Evolutionary conservation across 305 asterid species (phyloP).

Genomic region (Fraxinus albicans): DNA sequence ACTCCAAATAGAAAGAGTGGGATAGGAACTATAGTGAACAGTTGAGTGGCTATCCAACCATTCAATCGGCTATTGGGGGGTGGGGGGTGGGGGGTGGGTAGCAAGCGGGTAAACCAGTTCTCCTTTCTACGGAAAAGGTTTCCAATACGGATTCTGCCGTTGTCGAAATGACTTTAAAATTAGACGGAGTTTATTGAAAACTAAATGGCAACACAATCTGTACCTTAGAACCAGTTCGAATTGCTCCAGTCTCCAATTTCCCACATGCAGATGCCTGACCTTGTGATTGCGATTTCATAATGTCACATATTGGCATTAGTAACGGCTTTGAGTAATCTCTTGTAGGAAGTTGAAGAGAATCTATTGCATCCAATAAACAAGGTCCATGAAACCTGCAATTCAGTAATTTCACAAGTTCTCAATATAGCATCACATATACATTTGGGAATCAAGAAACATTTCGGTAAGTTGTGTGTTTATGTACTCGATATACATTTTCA

Average conservation of each 20-base stretch:
- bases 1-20: slow-evolving; percentile 9
- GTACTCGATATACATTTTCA: background rate
- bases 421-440: background rate
- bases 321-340: slow-evolving; percentile 83
- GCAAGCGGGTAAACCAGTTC: background rate
- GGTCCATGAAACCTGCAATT: slow-evolving; percentile 79
- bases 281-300: slow-evolving; percentile 74
- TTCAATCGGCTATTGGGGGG: background rate
- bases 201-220: slow-evolving; percentile 10
- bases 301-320: slow-evolving; percentile 82
- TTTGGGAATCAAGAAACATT: background rate
- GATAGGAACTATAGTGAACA: too few relatives aligned
- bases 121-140: background rate
- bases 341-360: slow-evolving; percentile 78
- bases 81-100: background rate
- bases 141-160: background rate
- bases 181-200: slow-evolving; percentile 6
- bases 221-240: slow-evolving; percentile 84
- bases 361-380: slow-evolving; percentile 80
- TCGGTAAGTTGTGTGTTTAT: background rate
- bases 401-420: slow-evolving; percentile 14
- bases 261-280: slow-evolving; percentile 77
- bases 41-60: too few relatives aligned
- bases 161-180: background rate
- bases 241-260: slow-evolving; percentile 88